Evolutionary conservation across 371 early-diverging fungal species (phyloP), one percentile per base, ranked within the genome.

Genomic region (Lichtheimia corymbifera): DNA sequence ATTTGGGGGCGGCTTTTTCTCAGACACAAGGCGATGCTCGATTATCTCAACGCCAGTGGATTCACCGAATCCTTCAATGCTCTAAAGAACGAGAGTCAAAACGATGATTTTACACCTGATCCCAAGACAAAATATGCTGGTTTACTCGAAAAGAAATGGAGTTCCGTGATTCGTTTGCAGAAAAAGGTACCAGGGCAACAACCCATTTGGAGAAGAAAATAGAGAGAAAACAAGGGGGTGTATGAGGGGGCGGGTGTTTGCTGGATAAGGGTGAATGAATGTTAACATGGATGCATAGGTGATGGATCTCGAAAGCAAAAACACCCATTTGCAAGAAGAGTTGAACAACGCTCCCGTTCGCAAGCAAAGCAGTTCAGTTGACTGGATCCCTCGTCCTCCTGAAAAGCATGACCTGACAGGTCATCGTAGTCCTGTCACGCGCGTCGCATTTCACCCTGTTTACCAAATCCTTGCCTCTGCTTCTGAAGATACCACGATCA

Each of bases 71-170:
- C 96, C 12, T 89, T 84, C 57, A 69, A 72, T 14, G 80, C 87
- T 2, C 82, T 97, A 28, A 81, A 84, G 68, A 71, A 63, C n/a
- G 97, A 97, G 70, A 80, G 92, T 28, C 78, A 74, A 44, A 82
- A 93, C 61, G 79, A 78, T 17, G 92, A 88, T 55, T 93, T 88
- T 63, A 74, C 74, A 22, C 81, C 88, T 4, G 92, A 88, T 65
- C 90, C 90, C 18, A 90, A 87, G 66, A 87, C 89, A 71, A 87
- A 89, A 58, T 91, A 91, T 68, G 82, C 94, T 50, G 92, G 92
- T 51, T 68, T 96, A 44, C 78, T 97, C 58, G 95, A 95, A 70
- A 95, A 95, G 74, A 97, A 97, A 65, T 97, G 97, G 97, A 91
- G 91, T 6, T 92, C 94, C 14, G 92, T 95, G 12, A 89, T 95